Evolutionary conservation across 805 yeast genomes (phyloP), one percentile per base, ranked within the genome.

Genomic region (Wickerhamiella lipophila): DNA sequence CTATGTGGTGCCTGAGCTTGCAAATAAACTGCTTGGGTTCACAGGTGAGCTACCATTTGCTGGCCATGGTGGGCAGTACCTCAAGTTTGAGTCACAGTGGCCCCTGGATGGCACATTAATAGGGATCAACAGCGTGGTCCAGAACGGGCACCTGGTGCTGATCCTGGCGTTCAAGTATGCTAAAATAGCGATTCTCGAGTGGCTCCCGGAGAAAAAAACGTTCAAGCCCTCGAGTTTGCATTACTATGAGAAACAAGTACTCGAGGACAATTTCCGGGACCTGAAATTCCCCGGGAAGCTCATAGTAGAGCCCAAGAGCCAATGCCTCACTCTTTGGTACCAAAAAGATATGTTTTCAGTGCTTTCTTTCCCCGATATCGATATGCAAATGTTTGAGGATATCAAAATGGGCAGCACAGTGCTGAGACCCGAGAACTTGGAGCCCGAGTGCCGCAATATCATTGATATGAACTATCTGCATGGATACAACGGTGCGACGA

Each of bases 171-270:
- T 94, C 9, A 75, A 78, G 51, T 68, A 68, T 46, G 95, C 96
- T 26, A 89, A 89, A 60, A 58, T 87, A 35, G 83, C 94, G 0
- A 64, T 88, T 15, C 64, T 89, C 25, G 71, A 72, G 49, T 92
- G 94, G 84, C 81, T 86, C 57, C 62, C 64, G 3, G 63, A 58
- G 3, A 60, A 57, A n/a, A 70, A 76, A 54, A 57, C 73, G 1
- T 68, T 89, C n/a, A 68, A 73, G 22, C 84, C 96, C 0, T 72
- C 77, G 1, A 83, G 95, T 46, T 67, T 92, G 46, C 98, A 92
- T 65, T 86, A 75, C 61, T 92, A 88, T 63, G 96, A 89, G 57
- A 75, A 77, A 40, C 76, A 76, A 22, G 68, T 86, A 12, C 58
- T 57, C 56, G 53, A 67, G 53, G 47, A 61, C 7, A 56, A 61